Evolutionary conservation across 495 filamentous ascomycete genomes (phyloP), one percentile per base, ranked within the genome.

Genomic region (Talaromyces trachyspermus): DNA sequence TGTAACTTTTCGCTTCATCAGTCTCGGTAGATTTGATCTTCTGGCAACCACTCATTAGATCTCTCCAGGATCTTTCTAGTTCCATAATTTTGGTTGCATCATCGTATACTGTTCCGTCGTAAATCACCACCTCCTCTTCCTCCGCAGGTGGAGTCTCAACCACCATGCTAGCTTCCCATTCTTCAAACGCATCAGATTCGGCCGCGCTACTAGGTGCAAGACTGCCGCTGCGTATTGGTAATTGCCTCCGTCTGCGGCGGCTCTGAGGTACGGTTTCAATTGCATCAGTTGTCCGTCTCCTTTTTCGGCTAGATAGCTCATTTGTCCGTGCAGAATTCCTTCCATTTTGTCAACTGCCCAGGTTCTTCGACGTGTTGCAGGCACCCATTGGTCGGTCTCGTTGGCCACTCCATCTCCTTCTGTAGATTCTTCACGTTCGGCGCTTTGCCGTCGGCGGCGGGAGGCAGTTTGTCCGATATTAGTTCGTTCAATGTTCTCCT

Each of bases 371-470:
- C 35, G 5, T 14, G 35, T 5, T 37, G n/a, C n/a, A n/a, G n/a
- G n/a, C n/a, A n/a, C n/a, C n/a, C n/a, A n/a, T n/a, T n/a, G n/a
- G n/a, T n/a, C n/a, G n/a, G n/a, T 6, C 5, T 45, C 22, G n/a
- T 26, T 9, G n/a, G 19, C 33, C 19, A 11, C 9, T 2, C 23
- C 36, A 0, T 52, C 48, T 20, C 49, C 48, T 12, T 54, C 53
- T 7, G 45, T 42, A 3, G 48, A 44, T 25, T 47, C 36, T 8
- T 52, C 29, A 12, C 18, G 12, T 35, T 48, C 37, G n/a, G n/a
- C n/a, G n/a, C n/a, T n/a, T n/a, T n/a, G n/a, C n/a, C n/a, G n/a
- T n/a, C n/a, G n/a, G n/a, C n/a, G n/a, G n/a, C n/a, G n/a, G n/a
- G n/a, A n/a, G n/a, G n/a, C n/a, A n/a, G n/a, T n/a, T n/a, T n/a